Base-by-base conservation (phyloP, 306 rosid genomes). In the Vicia sativa region DNA sequence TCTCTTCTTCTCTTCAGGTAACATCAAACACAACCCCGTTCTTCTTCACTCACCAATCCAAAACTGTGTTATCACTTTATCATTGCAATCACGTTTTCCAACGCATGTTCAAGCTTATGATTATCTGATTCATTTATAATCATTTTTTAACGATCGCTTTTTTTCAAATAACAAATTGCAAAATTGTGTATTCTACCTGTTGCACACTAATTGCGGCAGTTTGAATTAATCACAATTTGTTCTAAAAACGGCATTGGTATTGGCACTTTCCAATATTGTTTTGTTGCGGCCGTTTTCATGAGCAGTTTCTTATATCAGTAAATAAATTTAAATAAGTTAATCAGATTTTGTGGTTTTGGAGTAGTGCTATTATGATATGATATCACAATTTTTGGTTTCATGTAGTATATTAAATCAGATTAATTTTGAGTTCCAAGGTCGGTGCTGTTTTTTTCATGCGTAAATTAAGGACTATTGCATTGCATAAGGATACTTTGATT, bases 1-100 rank as follows among this genome's bases (percentile, higher is more conserved):
- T 39, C 15, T 54, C 61, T 12, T 26, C 11, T 21, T 21, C 23
- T 25, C 12, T 62, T 73, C 65, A 1, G 77, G 71, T 73, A 21
- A 53, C 11, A 57, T 53, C 29, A n/a, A 46, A 34, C 19, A 0
- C 16, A 35, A 59, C 18, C 2, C 5, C 18, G 19, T 60, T 61
- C 66, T 1, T 38, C 11, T 58, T 29, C 62, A 0, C 11, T 52
- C 9, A 9, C 14, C n/a, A 8, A 8, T 19, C 7, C 7, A 6
- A 21, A 52, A 10, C 66, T 71, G 15, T 15, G 5, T 28, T 28
- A 5, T 31, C 8, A 31, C 35, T 31, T 31, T 0, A 3, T 28
- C 31, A 28, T 28, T 28, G 4, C 31, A 4, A 28, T 28, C 4
- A 0, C 6, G 2, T 29, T 60, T 58, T 48, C 46, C 8, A 3